A percentile compares a stretch with the other conserved stretches of the same genome.
phyloP scores from a whole-genome alignment of 2,329 filamentous ascomycete species.

The Trichoderma cornu-damae region DNA sequence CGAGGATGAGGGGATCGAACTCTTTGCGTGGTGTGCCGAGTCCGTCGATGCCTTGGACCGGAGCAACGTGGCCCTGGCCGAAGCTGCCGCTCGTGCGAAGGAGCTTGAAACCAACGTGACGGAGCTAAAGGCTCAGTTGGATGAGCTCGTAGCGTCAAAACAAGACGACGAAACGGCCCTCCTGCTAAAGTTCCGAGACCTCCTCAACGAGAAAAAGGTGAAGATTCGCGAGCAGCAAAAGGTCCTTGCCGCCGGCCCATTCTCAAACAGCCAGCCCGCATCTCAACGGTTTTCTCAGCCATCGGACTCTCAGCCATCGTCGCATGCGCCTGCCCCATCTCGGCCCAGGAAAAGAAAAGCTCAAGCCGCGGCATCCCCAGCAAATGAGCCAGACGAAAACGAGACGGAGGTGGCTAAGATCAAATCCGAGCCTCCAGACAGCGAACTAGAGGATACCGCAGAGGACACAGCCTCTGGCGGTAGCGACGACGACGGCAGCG shows the following conservation, averaged over 20 bases:
- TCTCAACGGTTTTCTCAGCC: constrained; percentile 28
- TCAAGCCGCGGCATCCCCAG: constrained; percentile 34
- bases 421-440: constrained; percentile 35
- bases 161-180: constrained; percentile 60
- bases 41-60: constrained; percentile 47
- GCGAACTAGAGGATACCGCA: constrained; percentile 36
- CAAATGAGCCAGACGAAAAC: constrained; percentile 38
- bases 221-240: constrained; percentile 71
- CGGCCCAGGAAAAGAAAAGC: constrained; percentile 49
- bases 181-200: constrained; percentile 62
- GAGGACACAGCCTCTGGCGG: constrained; percentile 39
- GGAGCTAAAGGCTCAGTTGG: constrained; percentile 57
- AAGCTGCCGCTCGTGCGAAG: constrained; percentile 38
- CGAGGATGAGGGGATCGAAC: constrained; percentile 54
- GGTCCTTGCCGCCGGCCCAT: constrained; percentile 44
- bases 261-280: constrained; percentile 19
- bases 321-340: constrained; percentile 33
- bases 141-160: constrained; percentile 62
- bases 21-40: constrained; percentile 65
- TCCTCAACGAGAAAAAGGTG: constrained; percentile 74
- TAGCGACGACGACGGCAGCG: constrained; percentile 36
- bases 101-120: constrained; percentile 52
- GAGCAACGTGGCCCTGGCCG: constrained; percentile 40
- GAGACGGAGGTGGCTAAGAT: constrained; percentile 46
- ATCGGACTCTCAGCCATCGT: constrained; percentile 23